These are phyloP conservation scores for Geum urbanum DNA, from an alignment of 306 rosid genomes.

Conservation along the genomic window DNA sequence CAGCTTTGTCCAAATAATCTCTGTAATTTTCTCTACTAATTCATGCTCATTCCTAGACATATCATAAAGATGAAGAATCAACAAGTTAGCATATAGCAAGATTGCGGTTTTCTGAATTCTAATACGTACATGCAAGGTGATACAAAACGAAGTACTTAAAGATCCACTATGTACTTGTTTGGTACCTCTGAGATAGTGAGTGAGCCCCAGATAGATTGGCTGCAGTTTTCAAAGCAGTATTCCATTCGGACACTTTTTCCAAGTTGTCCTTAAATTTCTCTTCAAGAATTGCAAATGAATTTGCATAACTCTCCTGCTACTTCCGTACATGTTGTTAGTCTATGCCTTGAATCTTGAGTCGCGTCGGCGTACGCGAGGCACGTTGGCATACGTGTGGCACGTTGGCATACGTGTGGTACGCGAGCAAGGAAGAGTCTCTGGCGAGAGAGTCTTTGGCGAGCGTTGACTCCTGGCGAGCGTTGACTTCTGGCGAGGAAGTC, in stretches of 20 bases:
- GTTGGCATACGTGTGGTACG: no score
- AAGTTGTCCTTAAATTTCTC: background rate
- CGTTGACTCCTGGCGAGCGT: no score
- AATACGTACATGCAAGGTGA: no score
- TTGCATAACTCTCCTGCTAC: background rate
- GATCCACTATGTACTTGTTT: background rate
- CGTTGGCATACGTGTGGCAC: no score
- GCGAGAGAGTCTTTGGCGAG: no score
- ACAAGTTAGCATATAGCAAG: no score
- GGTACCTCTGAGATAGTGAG: background rate
- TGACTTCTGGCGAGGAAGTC: no score
- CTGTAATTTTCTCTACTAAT: background rate
- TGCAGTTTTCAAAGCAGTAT: background rate
- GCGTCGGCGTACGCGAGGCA: no score
- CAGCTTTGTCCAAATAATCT: background rate
- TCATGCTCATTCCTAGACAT: background rate
- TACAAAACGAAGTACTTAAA: no score
- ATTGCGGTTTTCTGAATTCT: no score
- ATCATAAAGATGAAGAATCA: background rate
- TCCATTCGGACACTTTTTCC: background rate
- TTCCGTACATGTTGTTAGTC: background rate
- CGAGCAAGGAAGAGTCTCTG: no score
- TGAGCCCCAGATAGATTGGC: background rate
- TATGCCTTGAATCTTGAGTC: no score
- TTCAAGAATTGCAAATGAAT: background rate